phyloP scores from a whole-genome alignment of 2,329 filamentous ascomycete genomes.

The Zopfia rhizophila region DNA sequence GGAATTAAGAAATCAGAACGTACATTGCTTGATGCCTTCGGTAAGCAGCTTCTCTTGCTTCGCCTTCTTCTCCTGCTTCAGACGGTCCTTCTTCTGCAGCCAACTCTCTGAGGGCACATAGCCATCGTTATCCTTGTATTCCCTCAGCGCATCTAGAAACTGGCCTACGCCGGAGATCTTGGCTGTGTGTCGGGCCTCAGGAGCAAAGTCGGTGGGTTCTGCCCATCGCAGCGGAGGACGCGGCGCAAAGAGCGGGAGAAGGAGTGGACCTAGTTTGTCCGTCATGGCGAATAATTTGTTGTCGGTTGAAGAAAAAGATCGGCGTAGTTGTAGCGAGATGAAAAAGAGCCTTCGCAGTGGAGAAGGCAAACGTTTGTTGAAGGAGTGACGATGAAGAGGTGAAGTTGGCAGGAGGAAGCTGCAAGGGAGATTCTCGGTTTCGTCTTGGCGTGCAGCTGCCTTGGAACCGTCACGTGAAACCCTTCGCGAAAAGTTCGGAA shows the following conservation, averaged over 20 bases:
- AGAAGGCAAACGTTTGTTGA: too few species aligned
- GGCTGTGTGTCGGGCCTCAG: conserved; percentile 82
- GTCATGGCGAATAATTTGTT: conserved; percentile 73
- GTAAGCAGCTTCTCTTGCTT: conserved; percentile 70
- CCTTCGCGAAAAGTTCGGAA: conserved; percentile 28
- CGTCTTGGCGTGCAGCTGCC: conserved; percentile 33
- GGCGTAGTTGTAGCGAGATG: neutral
- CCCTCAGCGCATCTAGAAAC: conserved; percentile 77
- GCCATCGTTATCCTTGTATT: conserved; percentile 80
- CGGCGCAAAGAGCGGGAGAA: conserved; percentile 93
- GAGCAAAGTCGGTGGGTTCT: conserved; percentile 81
- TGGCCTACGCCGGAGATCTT: conserved; percentile 77
- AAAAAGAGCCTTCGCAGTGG: too few species aligned
- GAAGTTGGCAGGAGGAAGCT: conserved; percentile 10
- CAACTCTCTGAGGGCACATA: conserved; percentile 91
- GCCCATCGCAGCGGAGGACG: conserved; percentile 92
- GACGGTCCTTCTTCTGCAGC: conserved; percentile 86
- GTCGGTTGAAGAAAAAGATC: conserved; percentile 41
- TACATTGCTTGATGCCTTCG: conserved; percentile 74
- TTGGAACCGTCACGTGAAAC: conserved; percentile 37
- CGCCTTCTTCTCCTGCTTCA: conserved; percentile 81
- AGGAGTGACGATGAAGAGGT: conserved; percentile 30
- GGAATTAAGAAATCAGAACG: conserved; percentile 26
- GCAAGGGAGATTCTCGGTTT: conserved; percentile 10
- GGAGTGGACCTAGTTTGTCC: conserved; percentile 92